Evolutionary conservation across 1,284 basidiomycete species (phyloP).

Genomic region (Ustilago curta): DNA sequence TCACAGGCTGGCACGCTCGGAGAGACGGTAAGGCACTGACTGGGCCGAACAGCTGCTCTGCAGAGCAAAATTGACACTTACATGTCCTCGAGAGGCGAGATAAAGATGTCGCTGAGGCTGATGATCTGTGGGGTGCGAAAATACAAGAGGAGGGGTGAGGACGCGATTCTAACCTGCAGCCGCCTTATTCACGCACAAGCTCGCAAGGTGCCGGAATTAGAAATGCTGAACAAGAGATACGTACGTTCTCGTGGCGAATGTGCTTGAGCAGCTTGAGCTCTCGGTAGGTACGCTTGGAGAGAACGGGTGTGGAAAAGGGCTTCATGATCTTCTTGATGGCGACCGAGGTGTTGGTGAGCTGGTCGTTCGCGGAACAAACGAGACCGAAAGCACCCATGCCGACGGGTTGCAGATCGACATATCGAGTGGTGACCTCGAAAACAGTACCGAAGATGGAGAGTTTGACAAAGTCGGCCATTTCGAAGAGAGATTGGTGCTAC

Average conservation of each 20-base stretch:
- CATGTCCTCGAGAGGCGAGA: conserved; percentile 92
- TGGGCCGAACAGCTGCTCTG: background rate
- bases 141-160: background rate
- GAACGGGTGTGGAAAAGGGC: conserved; percentile 96
- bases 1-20: background rate
- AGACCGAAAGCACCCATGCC: conserved; percentile 84
- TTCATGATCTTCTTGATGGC: conserved; percentile 99
- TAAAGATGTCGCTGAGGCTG: conserved; percentile 98
- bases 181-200: too few relatives aligned
- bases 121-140: conserved; percentile 75
- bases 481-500: conserved; percentile 6
- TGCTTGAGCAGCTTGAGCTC: conserved; percentile 99
- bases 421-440: conserved; percentile 83
- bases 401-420: conserved; percentile 99
- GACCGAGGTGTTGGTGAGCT: conserved; percentile 91
- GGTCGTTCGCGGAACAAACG: conserved; percentile 90
- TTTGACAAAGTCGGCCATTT: conserved; percentile 83
- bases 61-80: conserved; percentile 9
- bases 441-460: conserved; percentile 98
- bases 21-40: background rate
- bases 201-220: too few relatives aligned
- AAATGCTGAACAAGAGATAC: background rate
- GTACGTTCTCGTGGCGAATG: conserved; percentile 92
- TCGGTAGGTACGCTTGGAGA: conserved; percentile 96
- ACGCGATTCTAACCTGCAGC: background rate